Base-by-base conservation (phyloP, 2,329 filamentous ascomycete species). In the Mariannaea sp. region DNA sequence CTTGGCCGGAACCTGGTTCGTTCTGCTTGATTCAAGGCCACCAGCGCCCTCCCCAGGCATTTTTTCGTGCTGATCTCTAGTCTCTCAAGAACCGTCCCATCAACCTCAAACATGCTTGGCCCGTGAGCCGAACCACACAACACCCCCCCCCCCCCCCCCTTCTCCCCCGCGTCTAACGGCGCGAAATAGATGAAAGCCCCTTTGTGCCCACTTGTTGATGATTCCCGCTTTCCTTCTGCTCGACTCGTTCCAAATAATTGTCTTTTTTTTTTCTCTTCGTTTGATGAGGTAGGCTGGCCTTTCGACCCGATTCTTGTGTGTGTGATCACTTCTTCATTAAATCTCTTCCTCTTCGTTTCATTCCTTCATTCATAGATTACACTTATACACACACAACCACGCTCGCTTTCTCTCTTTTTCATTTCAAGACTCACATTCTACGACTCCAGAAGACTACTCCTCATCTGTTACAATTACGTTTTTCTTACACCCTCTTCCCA, bases 31-130 rank as follows among this genome's bases (percentile, higher is more conserved):
- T 33, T 32, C 45, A n/a, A n/a, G n/a, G n/a, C 45, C 22, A 40
- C 24, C 32, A 19, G 24, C 32, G 45, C 16, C 35, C 40, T 27
- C 13, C 12, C 38, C 38, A 36, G 27, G 22, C 46, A 42, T 24
- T 42, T 35, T 55, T 33, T 55, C 47, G 52, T 47, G 47, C 51
- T 49, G 43, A 60, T 65, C 60, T 51, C 41, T 49, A 40, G 40
- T 47, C 43, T 10, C 44, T 22, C 47, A 62, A 55, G 56, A 63
- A 62, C 58, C 72, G 68, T 76, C 71, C 74, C 74, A 77, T 80
- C 70, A 77, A 78, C 73, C 73, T 80, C 80, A 81, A 80, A 82
- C 79, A 64, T 59, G 61, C 57, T 54, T 65, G 60, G 61, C 60
- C 52, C 59, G 61, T 62, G 44, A 47, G 30, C 51, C 36, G 24